Base-by-base conservation (phyloP, 2,329 filamentous ascomycete genomes). In the Colletotrichum higginsianum region DNA sequence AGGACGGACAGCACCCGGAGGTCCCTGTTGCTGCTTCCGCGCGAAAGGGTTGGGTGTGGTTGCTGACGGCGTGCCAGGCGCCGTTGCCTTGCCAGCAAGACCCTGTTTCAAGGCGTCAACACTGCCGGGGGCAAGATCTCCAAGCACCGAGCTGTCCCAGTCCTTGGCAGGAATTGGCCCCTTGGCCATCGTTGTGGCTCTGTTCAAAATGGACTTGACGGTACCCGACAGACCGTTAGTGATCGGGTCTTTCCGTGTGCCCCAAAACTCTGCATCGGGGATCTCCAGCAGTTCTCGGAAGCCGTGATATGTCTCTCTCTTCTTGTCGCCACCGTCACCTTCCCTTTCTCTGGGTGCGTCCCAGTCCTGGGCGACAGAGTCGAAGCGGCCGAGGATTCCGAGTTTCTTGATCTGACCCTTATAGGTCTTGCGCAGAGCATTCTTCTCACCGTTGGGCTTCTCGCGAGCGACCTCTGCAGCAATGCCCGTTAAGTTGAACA, bases 341-440 rank as follows among this genome's bases (percentile, higher is more conserved):
- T 69, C 75, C n/a, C 87, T 84, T 62, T 85, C 83, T 79, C 85
- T 87, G 1, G 81, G 80, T 12, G 82, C 82, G 21, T 82, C 79
- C 15, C 79, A 76, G n/a, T 87, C 86, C 63, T 85, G 83, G 78
- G 86, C 86, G 38, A 84, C 82, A 4, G 84, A 83, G 75, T 92
- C 90, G 75, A 91, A 92, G 71, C 89, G 87, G 12, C 90, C 90
- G 64, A 86, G 86, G 35, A 92, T 84, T 46, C 88, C 89, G 42
- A 92, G 82, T 56, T 86, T 87, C 83, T 92, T 92, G 79, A 92
- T 90, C 75, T 92, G 89, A 63, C 89, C 89, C 80, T 92, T 92
- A 83, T 92, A 92, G 18, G 90, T 91, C 79, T 92, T 92, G 35
- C 90, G 86, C 60, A 92, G 83, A 74, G 88, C 88, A 77, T 92